A percentile compares a stretch with the other conserved stretches of the same genome.
These are phyloP conservation scores for Dactylonectria macrodidyma DNA, from an alignment of 2,329 filamentous ascomycete genomes.

Conservation along the genomic window DNA sequence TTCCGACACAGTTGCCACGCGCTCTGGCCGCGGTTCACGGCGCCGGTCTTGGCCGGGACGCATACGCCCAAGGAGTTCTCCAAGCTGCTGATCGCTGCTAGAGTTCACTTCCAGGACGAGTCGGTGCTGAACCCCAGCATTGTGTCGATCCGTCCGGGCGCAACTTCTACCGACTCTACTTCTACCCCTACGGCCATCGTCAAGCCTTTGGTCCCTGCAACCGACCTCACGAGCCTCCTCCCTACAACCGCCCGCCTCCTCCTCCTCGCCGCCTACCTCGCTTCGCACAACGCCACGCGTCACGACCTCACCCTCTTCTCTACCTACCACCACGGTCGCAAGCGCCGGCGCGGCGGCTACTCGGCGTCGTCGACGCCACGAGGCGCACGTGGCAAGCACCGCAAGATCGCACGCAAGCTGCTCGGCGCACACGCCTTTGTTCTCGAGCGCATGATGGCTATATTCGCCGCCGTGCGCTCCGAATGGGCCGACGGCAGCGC, in stretches of 20 bases:
- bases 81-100: slow-evolving; percentile 81
- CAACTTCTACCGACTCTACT: slow-evolving; percentile 10
- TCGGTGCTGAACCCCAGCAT: slow-evolving; percentile 77
- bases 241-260: slow-evolving; percentile 82
- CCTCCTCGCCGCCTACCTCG: slow-evolving; percentile 83
- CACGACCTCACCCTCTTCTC: slow-evolving; percentile 84
- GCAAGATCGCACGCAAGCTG: slow-evolving; percentile 83
- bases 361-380: slow-evolving; percentile 50
- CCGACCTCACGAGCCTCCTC: slow-evolving; percentile 70
- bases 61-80: slow-evolving; percentile 86
- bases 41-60: slow-evolving; percentile 82
- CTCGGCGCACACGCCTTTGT: slow-evolving; percentile 84
- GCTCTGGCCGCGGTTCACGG: slow-evolving; percentile 89
- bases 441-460: slow-evolving; percentile 83
- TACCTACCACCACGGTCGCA: slow-evolving; percentile 72
- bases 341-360: slow-evolving; percentile 63
- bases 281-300: slow-evolving; percentile 83
- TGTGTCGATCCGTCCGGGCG: slow-evolving; percentile 52
- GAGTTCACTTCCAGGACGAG: slow-evolving; percentile 81
- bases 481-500: slow-evolving; percentile 63
- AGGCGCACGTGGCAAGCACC: slow-evolving; percentile 65
- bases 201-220: slow-evolving; percentile 41
- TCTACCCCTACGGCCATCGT: neutral
- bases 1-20: slow-evolving; percentile 79
- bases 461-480: slow-evolving; percentile 76